Conservation (phyloP, 495 filamentous ascomycete species). For the Parathielavia appendiculata region DNA sequence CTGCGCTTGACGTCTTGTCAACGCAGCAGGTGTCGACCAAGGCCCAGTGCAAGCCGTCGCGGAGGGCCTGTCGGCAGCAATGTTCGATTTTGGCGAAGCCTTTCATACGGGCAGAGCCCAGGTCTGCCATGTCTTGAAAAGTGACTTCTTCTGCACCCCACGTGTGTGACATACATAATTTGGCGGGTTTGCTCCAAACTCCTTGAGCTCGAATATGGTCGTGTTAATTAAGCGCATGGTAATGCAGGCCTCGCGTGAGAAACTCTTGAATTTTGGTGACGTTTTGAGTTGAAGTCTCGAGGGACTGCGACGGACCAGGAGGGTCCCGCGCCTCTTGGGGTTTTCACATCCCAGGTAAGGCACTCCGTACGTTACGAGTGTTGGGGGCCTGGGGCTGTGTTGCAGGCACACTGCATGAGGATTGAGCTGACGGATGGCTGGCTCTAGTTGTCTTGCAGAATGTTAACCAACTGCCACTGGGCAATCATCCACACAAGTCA, state of each 20-base stretch:
- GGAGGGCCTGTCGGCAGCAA: conserved; percentile 14
- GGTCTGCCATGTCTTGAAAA: conserved; percentile 16
- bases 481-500: too few species aligned
- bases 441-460: too few species aligned
- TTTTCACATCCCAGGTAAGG: too few species aligned
- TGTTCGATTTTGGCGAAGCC: conserved; percentile 25
- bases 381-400: too few species aligned
- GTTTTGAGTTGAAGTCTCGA: not conserved
- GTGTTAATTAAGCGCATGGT: not conserved
- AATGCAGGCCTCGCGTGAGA: not conserved
- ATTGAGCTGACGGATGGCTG: too few species aligned
- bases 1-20: conserved; percentile 36
- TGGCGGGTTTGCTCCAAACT: not conserved
- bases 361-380: too few species aligned
- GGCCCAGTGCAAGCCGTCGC: conserved; percentile 14
- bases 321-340: too few species aligned
- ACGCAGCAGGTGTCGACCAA: conserved; percentile 33
- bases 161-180: conserved; percentile 25
- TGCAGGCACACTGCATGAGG: too few species aligned
- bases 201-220: not conserved
- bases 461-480: too few species aligned
- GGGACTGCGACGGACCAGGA: too few species aligned
- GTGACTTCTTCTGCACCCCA: conserved; percentile 21
- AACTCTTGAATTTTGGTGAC: not conserved
- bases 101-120: not conserved